Conservation (phyloP, 495 filamentous ascomycete genomes). For the Hypoxylon fragiforme region DNA sequence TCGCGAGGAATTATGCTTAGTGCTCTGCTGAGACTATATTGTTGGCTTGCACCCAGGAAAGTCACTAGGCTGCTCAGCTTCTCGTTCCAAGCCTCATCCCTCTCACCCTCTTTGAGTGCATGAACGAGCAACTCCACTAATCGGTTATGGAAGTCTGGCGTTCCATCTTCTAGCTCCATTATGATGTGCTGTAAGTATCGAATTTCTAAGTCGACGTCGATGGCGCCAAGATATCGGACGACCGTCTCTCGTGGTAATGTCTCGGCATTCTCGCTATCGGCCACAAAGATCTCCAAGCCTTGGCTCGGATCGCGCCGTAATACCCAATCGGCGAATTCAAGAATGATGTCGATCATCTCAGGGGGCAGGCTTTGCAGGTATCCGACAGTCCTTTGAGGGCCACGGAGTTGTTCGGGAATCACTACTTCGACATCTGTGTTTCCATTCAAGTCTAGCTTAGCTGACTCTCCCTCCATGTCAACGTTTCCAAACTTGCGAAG, state of each 20-base stretch:
- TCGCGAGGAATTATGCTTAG: conserved; percentile 76
- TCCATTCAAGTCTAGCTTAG: conserved; percentile 36
- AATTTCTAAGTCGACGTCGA: conserved; percentile 72
- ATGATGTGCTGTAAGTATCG: conserved; percentile 92
- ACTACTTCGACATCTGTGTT: conserved; percentile 40
- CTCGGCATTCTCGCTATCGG: conserved; percentile 94
- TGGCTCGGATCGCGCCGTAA: conserved; percentile 68
- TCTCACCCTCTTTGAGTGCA: conserved; percentile 55
- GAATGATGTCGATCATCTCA: conserved; percentile 84
- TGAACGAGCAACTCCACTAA: conserved; percentile 77
- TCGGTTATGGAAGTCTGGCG: conserved; percentile 82
- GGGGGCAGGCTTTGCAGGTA: conserved; percentile 89
- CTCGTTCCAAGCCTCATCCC: conserved; percentile 54
- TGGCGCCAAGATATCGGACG: conserved; percentile 67
- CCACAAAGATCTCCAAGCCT: conserved; percentile 95
- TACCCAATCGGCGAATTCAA: conserved; percentile 92
- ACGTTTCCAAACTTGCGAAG: conserved; percentile 80
- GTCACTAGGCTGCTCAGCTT: conserved; percentile 67
- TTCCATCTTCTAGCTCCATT: conserved; percentile 79
- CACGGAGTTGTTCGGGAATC: conserved; percentile 69
- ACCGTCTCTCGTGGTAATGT: conserved; percentile 78
- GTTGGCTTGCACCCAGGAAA: conserved; percentile 74
- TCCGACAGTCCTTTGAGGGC: conserved; percentile 80
- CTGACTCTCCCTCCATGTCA: conserved; percentile 53
- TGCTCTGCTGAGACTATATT: conserved; percentile 79